These are phyloP conservation scores for Phaeodactylum tricornutum DNA, from an alignment of 108 stramenopile species.

Conservation along the genomic window DNA sequence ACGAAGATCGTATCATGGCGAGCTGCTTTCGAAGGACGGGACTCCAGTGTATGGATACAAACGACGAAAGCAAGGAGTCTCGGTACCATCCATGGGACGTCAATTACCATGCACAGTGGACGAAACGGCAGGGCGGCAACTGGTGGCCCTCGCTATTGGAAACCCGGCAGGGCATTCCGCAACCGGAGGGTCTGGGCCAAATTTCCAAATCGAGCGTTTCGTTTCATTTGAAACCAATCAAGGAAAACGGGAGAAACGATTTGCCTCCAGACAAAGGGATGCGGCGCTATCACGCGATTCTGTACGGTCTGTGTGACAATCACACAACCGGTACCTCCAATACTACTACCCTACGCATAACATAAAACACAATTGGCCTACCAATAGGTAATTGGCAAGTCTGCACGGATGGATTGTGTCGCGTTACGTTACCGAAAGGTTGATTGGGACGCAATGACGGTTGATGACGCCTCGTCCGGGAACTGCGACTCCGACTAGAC, in stretches of 20 bases:
- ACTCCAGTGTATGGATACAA: constrained; percentile 25
- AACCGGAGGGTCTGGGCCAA: constrained; percentile 52
- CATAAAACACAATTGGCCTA: too few relatives aligned
- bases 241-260: background rate
- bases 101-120: constrained; percentile 11
- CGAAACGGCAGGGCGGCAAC: background rate
- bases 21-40: constrained; percentile 40
- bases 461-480: too few relatives aligned
- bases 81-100: constrained; percentile 28
- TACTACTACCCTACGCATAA: too few relatives aligned
- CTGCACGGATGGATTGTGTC: too few relatives aligned
- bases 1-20: constrained; percentile 79
- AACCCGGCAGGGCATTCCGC: constrained; percentile 65
- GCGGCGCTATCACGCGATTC: constrained; percentile 26
- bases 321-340: too few relatives aligned
- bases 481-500: too few relatives aligned
- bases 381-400: too few relatives aligned
- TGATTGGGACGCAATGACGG: too few relatives aligned
- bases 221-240: constrained; percentile 63
- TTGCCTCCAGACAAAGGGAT: constrained; percentile 20
- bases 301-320: constrained; percentile 14
- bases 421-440: too few relatives aligned
- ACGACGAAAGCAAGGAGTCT: constrained; percentile 19
- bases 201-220: constrained; percentile 84
- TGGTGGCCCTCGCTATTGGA: constrained; percentile 51